A percentile compares a stretch with the other conserved stretches of the same genome.
These are phyloP conservation scores for Penicillium steckii DNA, from an alignment of 495 filamentous ascomycete species.

Conservation along the genomic window DNA sequence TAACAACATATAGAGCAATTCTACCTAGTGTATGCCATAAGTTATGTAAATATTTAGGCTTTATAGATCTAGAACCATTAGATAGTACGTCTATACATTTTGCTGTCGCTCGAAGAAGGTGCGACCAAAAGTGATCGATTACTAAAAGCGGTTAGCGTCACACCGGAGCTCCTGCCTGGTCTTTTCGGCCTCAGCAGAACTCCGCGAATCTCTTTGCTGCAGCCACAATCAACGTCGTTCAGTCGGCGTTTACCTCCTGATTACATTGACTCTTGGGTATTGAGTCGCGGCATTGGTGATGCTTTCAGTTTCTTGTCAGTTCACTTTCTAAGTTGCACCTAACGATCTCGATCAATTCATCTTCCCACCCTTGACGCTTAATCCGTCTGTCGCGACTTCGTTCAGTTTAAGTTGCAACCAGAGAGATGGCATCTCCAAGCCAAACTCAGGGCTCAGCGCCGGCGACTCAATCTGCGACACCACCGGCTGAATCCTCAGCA, in stretches of 20 bases:
- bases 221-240: not conserved
- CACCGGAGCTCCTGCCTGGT: conserved; percentile 20
- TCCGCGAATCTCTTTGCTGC: conserved; percentile 1
- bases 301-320: not conserved
- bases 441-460: conserved; percentile 34
- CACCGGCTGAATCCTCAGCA: conserved; percentile 39
- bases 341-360: not conserved
- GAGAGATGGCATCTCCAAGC: conserved; percentile 41
- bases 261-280: not conserved
- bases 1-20: too few species aligned
- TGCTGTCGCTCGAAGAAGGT: not conserved
- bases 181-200: conserved; percentile 22
- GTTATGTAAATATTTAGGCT: too few species aligned
- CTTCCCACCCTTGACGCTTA: conserved; percentile 1
- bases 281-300: not conserved
- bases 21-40: too few species aligned
- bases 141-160: conserved; percentile 20
- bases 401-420: not conserved
- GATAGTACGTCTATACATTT: too few species aligned
- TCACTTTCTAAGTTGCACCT: conserved; percentile 1
- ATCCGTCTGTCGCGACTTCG: not conserved
- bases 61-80: too few species aligned
- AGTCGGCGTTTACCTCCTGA: not conserved
- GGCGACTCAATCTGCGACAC: conserved; percentile 43
- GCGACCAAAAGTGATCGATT: not conserved